Percentiles rank a stretch among this genome's conserved stretches.
These are phyloP conservation scores for Corymbia citriodora DNA, from an alignment of 441 rosid species.

Conservation along the genomic window DNA sequence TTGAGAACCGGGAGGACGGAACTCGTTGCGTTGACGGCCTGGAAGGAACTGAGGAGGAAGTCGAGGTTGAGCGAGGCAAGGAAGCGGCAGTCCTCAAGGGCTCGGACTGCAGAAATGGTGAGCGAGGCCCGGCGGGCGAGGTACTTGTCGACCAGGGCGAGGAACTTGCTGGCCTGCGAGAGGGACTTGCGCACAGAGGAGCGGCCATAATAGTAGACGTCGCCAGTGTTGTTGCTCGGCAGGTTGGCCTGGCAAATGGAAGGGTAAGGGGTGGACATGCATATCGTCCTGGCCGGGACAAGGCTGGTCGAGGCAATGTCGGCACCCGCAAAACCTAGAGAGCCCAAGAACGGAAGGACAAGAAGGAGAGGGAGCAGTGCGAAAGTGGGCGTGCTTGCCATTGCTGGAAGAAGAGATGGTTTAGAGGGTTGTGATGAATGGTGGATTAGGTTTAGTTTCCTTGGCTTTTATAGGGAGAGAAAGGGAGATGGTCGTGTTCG, in stretches of 20 bases:
- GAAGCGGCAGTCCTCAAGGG: slow-evolving; percentile 68
- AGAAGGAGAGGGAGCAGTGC: not conserved
- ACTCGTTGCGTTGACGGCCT: slow-evolving; percentile 33
- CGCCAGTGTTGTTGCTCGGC: not conserved
- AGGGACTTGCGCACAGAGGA: slow-evolving; percentile 1
- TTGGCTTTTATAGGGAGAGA: not conserved
- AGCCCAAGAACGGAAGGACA: not conserved
- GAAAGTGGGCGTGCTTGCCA: not conserved
- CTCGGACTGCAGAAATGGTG: slow-evolving; percentile 20
- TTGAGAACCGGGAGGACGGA: slow-evolving; percentile 19
- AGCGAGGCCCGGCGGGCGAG: not conserved
- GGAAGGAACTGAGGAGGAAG: slow-evolving; percentile 39
- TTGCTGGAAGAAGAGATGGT: slow-evolving; percentile 4
- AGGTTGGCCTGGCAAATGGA: slow-evolving; percentile 1
- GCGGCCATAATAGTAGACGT: slow-evolving; percentile 7
- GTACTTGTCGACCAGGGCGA: not conserved
- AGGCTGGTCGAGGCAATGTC: not conserved
- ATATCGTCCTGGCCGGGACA: not conserved
- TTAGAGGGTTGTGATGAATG: slow-evolving; percentile 16
- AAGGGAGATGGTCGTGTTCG: not conserved
- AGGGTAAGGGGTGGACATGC: slow-evolving; percentile 10
- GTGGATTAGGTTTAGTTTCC: not conserved
- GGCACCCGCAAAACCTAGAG: not conserved
- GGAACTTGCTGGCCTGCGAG: slow-evolving; percentile 1
- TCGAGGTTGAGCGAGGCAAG: slow-evolving; percentile 55